Conservation (phyloP, 2,329 filamentous ascomycete genomes). For the Trichoderma endophyticum region DNA sequence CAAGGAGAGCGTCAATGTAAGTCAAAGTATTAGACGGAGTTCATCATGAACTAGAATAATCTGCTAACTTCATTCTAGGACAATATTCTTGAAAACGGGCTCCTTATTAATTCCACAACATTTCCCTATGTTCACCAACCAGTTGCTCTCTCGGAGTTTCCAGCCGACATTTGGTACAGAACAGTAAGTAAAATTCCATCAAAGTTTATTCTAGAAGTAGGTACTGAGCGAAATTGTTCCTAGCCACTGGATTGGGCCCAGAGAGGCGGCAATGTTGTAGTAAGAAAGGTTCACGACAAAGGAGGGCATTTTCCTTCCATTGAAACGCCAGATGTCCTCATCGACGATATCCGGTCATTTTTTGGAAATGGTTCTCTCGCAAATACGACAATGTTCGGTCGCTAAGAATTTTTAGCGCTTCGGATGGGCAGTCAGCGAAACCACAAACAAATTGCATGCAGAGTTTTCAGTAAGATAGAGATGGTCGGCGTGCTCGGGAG, state of each 20-base stretch:
- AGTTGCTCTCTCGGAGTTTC: not conserved
- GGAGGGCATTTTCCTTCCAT: not conserved
- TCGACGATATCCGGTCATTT: not conserved
- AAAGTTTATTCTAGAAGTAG: not conserved
- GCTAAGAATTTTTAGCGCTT: no score
- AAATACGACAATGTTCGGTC: constrained; percentile 60
- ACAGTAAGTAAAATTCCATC: no score
- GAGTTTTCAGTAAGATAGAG: no score
- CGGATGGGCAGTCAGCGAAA: no score
- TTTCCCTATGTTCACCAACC: not conserved
- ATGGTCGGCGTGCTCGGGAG: no score
- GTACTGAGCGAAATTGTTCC: not conserved
- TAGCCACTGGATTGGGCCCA: not conserved
- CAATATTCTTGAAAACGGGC: not conserved
- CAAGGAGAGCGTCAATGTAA: constrained; percentile 1
- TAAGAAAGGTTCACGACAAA: not conserved
- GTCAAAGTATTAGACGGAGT: not conserved
- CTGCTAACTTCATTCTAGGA: not conserved
- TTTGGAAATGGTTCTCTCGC: constrained; percentile 39
- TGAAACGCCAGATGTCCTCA: not conserved
- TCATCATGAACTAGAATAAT: no score
- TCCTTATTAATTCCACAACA: not conserved
- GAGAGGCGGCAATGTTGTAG: not conserved
- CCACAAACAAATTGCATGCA: no score
- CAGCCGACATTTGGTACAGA: not conserved